phyloP scores from a whole-genome alignment of 2,329 filamentous ascomycete species.

The Leptographium flavum region DNA sequence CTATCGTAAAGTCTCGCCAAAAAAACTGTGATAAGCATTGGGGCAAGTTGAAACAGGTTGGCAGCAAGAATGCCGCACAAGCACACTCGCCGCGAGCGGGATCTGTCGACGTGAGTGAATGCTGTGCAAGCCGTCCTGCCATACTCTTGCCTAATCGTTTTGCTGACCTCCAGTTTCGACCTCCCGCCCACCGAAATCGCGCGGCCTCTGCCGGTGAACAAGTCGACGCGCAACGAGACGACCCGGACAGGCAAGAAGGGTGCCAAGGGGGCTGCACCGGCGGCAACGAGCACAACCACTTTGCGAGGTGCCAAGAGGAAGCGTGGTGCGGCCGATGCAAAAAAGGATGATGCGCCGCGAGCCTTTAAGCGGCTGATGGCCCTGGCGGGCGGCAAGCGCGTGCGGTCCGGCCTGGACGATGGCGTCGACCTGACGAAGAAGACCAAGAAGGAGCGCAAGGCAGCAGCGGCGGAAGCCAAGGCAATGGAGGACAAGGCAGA shows the following conservation, averaged over 20 bases:
- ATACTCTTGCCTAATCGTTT: neutral
- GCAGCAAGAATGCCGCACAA: constrained; percentile 96
- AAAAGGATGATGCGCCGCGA: constrained; percentile 65
- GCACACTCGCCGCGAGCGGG: constrained; percentile 54
- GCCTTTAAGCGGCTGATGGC: constrained; percentile 81
- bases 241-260: constrained; percentile 3
- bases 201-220: constrained; percentile 32
- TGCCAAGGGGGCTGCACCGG: constrained; percentile 14
- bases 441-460: constrained; percentile 10
- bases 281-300: constrained; percentile 3
- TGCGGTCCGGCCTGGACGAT: constrained; percentile 55
- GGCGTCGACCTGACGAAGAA: constrained; percentile 27
- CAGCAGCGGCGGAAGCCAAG: constrained; percentile 7
- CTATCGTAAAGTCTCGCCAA: no score
- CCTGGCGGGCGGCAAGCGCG: constrained; percentile 45
- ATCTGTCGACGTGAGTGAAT: constrained; percentile 35
- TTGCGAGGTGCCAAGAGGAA: constrained; percentile 31
- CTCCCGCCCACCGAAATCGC: constrained; percentile 35
- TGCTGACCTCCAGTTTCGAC: constrained; percentile 26
- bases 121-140: neutral
- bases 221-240: constrained; percentile 13
- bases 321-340: constrained; percentile 19
- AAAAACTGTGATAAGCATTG: no score
- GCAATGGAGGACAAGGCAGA: no score
- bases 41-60: no score